Evolutionary conservation across 345 rosid genomes (phyloP).

Genomic region (Microthlaspi erraticum): DNA sequence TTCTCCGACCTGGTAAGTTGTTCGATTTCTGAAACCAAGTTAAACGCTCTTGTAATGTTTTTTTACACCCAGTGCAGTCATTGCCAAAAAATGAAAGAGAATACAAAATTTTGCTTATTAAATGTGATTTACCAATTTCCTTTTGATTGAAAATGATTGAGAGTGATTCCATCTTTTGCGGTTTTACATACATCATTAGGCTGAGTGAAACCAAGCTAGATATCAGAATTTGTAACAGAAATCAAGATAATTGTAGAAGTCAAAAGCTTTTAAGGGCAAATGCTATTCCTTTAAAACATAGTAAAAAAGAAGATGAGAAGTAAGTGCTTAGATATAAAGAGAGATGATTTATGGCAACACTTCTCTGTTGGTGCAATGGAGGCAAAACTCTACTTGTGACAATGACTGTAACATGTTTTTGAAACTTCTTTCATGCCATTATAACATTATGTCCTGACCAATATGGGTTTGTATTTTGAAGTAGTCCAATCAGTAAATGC

Average conservation of each 20-base stretch:
- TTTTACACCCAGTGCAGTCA: too few species aligned
- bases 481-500: conserved; percentile 10
- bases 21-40: too few species aligned
- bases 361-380: neutral
- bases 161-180: too few species aligned
- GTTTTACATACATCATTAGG: neutral
- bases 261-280: neutral
- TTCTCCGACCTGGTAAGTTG: too few species aligned
- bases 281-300: neutral
- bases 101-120: too few species aligned
- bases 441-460: conserved; percentile 12
- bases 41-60: too few species aligned
- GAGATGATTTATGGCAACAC: neutral
- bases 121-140: too few species aligned
- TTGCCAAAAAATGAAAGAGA: too few species aligned
- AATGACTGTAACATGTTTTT: neutral
- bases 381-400: neutral
- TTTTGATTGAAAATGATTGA: too few species aligned
- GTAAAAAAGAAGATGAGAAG: neutral
- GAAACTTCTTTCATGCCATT: neutral
- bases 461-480: neutral
- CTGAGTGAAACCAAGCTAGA: neutral
- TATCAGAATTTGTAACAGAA: neutral
- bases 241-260: neutral
- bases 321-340: neutral